phyloP scores from a whole-genome alignment of 2,329 filamentous ascomycete genomes.

The Pestalotiopsis sp. region DNA sequence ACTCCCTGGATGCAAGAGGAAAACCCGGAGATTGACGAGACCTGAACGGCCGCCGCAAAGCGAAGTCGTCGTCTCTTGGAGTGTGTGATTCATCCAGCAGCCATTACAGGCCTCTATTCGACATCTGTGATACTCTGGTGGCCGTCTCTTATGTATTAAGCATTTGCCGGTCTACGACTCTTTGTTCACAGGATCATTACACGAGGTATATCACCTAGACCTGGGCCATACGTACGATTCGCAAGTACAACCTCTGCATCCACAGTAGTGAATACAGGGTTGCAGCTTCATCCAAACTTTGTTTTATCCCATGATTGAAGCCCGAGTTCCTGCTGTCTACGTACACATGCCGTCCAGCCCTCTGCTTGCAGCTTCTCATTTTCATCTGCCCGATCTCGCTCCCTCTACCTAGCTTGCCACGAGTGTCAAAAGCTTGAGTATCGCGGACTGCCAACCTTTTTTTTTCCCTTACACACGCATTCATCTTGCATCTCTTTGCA shows the following conservation, averaged over 20 bases:
- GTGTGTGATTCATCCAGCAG: neutral
- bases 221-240: neutral
- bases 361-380: neutral
- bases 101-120: neutral
- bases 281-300: neutral
- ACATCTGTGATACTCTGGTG: neutral
- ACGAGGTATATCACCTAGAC: neutral
- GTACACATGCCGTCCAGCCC: neutral
- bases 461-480: neutral
- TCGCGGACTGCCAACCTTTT: neutral
- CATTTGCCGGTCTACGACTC: neutral
- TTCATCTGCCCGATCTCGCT: neutral
- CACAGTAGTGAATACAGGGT: neutral
- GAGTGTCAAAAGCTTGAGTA: neutral
- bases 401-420: neutral
- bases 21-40: constrained; percentile 8
- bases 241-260: neutral
- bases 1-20: constrained; percentile 4
- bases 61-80: neutral
- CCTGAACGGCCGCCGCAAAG: neutral
- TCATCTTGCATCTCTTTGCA: neutral
- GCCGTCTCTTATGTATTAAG: neutral
- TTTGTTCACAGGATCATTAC: neutral
- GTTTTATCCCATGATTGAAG: neutral
- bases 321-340: neutral